Base-by-base conservation (phyloP, 345 rosid genomes). In the Noccaea caerulescens region DNA sequence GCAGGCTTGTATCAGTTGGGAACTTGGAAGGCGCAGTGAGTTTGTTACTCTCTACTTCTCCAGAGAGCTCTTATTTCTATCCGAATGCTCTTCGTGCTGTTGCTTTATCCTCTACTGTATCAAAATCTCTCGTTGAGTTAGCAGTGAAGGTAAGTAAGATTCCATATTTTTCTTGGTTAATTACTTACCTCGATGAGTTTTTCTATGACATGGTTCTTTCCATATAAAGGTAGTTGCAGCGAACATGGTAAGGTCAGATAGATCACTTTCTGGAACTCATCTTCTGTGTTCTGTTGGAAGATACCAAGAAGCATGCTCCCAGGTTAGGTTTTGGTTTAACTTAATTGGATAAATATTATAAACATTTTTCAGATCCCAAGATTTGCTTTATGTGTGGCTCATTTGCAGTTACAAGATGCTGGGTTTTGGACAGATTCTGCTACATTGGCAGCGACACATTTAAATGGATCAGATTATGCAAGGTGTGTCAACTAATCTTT, bases 361-460 rank as follows among this genome's bases (percentile, higher is more conserved):
- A 2, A 27, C 10, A 12, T 0, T 5, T 33, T 27, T 55, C 3
- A 14, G 34, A 43, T 9, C 58, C 43, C 50, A 52, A 63, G 42
- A 53, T 44, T 16, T 2, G 11, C 30, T 42, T 30, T 10, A 38
- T 53, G 8, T 43, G 46, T 39, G 49, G 4, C 39, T 45, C 4
- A 13, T 0, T 0, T 78, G 76, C 79, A 89, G 98, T 79, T 92
- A 8, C 98, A 92, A 87, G 96, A 92, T 86, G 90, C 93, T 69
- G 96, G 97, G 25, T 86, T 83, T 73, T 92, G 98, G 98, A 89
- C 90, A 1, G 96, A 92, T 72, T 94, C 98, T 62, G 96, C 90
- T 5, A 92, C 98, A 58, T 84, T 92, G 70, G 96, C 98, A 56
- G 90, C 96, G 7, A 85, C 96, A 0, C 93, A 89, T 80, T 71